These are phyloP conservation scores for Termitomyces sp. DNA, from an alignment of 768 basidiomycete genomes.

Conservation along the genomic window DNA sequence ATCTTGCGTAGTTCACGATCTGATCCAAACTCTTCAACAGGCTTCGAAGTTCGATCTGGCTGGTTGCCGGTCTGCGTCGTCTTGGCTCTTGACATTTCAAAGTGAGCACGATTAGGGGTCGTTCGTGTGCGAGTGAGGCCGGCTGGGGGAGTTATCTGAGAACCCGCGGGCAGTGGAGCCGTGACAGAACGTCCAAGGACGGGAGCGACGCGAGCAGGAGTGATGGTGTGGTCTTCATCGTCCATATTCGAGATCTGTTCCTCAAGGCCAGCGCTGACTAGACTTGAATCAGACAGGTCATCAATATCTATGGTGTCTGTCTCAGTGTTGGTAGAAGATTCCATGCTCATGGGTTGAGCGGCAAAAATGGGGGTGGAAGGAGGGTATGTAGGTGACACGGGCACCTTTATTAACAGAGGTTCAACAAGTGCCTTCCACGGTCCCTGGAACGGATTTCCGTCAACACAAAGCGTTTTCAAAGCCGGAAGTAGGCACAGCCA, in stretches of 20 bases:
- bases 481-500: constrained; percentile 90
- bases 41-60: constrained; percentile 16
- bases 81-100: constrained; percentile 38
- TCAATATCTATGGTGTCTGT: constrained; percentile 48
- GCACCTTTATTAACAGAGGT: constrained; percentile 67
- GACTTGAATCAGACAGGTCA: constrained; percentile 56
- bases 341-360: constrained; percentile 42
- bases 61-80: constrained; percentile 20
- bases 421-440: constrained; percentile 90
- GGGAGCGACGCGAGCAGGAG: constrained; percentile 50
- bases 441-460: constrained; percentile 93
- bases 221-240: constrained; percentile 76
- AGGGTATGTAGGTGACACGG: constrained; percentile 59
- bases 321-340: constrained; percentile 37
- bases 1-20: constrained; percentile 73
- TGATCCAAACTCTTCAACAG: constrained; percentile 38
- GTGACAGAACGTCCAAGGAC: constrained; percentile 50
- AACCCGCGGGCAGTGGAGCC: constrained; percentile 36
- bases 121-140: constrained; percentile 71
- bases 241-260: constrained; percentile 33
- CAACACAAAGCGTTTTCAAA: constrained; percentile 86
- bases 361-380: constrained; percentile 63
- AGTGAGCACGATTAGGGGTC: constrained; percentile 62
- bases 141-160: constrained; percentile 20
- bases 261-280: constrained; percentile 36